Base-by-base conservation (phyloP, 2,329 filamentous ascomycete species). In the Aspergillus unguis region DNA sequence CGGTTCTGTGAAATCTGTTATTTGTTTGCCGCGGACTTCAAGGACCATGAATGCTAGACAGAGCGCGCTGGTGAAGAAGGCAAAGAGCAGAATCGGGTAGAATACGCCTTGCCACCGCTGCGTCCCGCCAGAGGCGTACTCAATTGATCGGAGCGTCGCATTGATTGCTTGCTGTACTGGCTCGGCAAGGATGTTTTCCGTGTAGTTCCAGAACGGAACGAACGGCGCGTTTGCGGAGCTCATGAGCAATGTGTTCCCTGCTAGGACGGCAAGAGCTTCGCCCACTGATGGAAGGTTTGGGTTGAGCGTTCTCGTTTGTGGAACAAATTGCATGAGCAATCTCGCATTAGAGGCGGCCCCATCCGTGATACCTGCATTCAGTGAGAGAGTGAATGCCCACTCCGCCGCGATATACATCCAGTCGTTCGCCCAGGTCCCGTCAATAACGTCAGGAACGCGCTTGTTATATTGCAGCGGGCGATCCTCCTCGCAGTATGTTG, bases 1-100 rank as follows among this genome's bases (percentile, higher is more conserved):
- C 1, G 88, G 86, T 62, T 92, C 88, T 0, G 85, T 88, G 64
- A 87, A 91, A 71, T 92, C 89, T 1, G 86, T 91, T 6, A 92
- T 82, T 25, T 89, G 79, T 1, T 82, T 81, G 0, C 74, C 74
- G 5, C 74, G 65, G 57, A 79, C 63, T 48, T 82, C 75, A 43
- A 81, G 64, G 46, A 86, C 66, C 57, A 86, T 77, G 69, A 90
- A 90, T 2, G 74, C 62, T 0, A 90, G 72, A 52, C 86, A 87
- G 36, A 85, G 73, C 27, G 85, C 54, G 65, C 88, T 91, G 61
- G 87, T 82, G 26, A 81, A 57, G 61, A 90, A 88, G 1, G 88
- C 84, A 10, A 84, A 69, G 1, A 79, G 63, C 0, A 92, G 79
- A 0, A 91, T 77, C 1, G 84, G 52, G 63, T 88, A 85, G 70